phyloP scores from a whole-genome alignment of 2,329 filamentous ascomycete genomes.

The Aspergillus nomiae region DNA sequence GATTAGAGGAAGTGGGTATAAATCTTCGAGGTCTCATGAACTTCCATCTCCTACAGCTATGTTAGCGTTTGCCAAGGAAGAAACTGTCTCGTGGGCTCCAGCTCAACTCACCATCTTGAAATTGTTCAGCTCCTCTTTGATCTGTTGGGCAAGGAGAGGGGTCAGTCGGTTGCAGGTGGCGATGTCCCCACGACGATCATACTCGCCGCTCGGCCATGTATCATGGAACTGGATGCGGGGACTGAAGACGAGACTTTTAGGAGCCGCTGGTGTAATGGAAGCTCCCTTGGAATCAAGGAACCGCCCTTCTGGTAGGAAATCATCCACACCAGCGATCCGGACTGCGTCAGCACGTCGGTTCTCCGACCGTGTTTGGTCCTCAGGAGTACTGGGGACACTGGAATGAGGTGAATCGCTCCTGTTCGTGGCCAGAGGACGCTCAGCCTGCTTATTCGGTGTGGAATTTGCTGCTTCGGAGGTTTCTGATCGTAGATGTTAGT shows the following conservation, averaged over 20 bases:
- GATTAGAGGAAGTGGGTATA: conserved; percentile 99
- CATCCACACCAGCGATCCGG: conserved; percentile 79
- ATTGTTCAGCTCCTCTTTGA: conserved; percentile 98
- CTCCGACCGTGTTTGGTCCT: conserved; percentile 63
- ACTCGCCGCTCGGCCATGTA: conserved; percentile 93
- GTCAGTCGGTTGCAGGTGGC: conserved; percentile 97
- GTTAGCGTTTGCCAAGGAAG: conserved; percentile 26
- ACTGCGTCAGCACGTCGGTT: conserved; percentile 71
- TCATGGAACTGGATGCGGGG: conserved; percentile 93
- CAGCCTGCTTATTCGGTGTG: conserved; percentile 66
- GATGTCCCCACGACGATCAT: conserved; percentile 92
- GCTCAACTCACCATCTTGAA: conserved; percentile 89
- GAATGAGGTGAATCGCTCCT: conserved; percentile 78
- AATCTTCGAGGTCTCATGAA: conserved; percentile 97
- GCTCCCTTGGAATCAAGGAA: conserved; percentile 75
- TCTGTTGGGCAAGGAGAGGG: conserved; percentile 95
- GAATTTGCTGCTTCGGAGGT: conserved; percentile 64
- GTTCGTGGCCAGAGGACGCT: conserved; percentile 62
- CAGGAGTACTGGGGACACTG: conserved; percentile 85
- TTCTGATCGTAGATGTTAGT: conserved; percentile 32
- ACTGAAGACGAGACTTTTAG: conserved; percentile 72
- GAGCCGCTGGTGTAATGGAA: conserved; percentile 62
- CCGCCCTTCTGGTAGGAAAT: conserved; percentile 78
- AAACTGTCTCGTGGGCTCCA: not conserved
- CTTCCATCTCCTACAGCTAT: conserved; percentile 89